phyloP scores from a whole-genome alignment of 345 rosid genomes.

The Draba incana region DNA sequence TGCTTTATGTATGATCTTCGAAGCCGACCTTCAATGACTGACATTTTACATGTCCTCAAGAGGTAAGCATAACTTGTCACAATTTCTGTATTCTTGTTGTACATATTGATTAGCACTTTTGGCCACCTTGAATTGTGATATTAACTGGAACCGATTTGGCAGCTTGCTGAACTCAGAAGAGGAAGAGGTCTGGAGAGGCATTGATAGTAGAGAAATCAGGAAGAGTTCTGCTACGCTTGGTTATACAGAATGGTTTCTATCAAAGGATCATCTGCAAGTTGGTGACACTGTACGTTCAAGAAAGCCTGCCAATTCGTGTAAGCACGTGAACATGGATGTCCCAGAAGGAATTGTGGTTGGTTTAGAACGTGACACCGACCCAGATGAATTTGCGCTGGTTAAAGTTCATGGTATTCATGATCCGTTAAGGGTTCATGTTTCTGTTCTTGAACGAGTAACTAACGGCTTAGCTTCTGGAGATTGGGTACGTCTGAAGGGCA shows the following conservation, averaged over 20 bases:
- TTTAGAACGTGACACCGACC: constrained; percentile 53
- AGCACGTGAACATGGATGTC: constrained; percentile 73
- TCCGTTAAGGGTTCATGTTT: constrained; percentile 70
- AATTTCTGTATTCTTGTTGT: not conserved
- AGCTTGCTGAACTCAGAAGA: constrained; percentile 61
- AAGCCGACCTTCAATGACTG: constrained; percentile 83
- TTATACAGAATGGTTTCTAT: constrained; percentile 81
- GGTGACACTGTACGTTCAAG: constrained; percentile 88
- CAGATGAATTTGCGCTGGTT: constrained; percentile 73
- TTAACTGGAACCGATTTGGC: constrained; percentile 41
- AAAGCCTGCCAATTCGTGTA: constrained; percentile 65
- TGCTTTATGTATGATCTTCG: constrained; percentile 92
- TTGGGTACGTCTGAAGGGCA: constrained; percentile 81
- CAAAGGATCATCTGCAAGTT: constrained; percentile 70
- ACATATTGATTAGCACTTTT: constrained; percentile 1
- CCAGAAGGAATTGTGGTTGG: constrained; percentile 91
- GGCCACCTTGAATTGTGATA: constrained; percentile 19
- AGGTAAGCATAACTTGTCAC: constrained; percentile 50
- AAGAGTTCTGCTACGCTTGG: constrained; percentile 50
- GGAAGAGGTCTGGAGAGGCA: constrained; percentile 61
- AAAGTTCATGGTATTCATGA: constrained; percentile 86
- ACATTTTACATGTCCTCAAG: constrained; percentile 64
- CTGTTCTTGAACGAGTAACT: constrained; percentile 73
- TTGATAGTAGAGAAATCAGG: constrained; percentile 42
- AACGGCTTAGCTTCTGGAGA: constrained; percentile 85